Percentiles rank a stretch among this genome's conserved stretches.
Evolutionary conservation across 805 yeast genomes (phyloP).

Genomic region (Helenozyma baotianmanensis): DNA sequence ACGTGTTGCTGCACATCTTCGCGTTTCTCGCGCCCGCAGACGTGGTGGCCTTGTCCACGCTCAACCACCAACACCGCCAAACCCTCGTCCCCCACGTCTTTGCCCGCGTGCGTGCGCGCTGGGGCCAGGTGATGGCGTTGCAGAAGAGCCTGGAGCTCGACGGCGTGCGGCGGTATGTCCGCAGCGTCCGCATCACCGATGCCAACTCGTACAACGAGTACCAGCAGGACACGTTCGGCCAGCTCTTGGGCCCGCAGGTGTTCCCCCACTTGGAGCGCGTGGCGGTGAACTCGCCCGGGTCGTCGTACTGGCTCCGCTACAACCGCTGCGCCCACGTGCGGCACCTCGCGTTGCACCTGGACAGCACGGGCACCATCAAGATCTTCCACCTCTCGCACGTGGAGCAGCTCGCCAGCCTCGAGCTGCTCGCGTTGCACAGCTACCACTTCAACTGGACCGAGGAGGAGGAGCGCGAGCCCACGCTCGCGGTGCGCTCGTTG

Average conservation of each 20-base stretch:
- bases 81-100: conserved; percentile 18
- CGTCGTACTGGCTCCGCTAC: conserved; percentile 41
- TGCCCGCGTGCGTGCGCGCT: conserved; percentile 19
- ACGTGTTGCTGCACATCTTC: conserved; percentile 11
- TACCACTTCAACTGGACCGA: conserved; percentile 43
- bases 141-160: not conserved
- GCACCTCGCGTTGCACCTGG: conserved; percentile 24
- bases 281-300: conserved; percentile 28
- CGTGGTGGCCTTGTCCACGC: conserved; percentile 6
- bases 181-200: conserved; percentile 6
- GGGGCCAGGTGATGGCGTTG: conserved; percentile 20
- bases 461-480: conserved; percentile 11
- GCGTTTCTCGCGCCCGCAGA: conserved; percentile 6
- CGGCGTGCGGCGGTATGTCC: too few species aligned
- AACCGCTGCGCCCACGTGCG: conserved; percentile 17
- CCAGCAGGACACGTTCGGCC: conserved; percentile 26
- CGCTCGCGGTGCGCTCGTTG: conserved; percentile 19
- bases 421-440: conserved; percentile 30
- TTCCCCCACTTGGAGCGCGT: conserved; percentile 23
- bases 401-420: conserved; percentile 28
- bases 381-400: conserved; percentile 44
- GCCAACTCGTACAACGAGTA: conserved; percentile 18
- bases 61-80: conserved; percentile 15
- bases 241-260: conserved; percentile 14
- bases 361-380: conserved; percentile 16